Evolutionary conservation across 176 grass and related monocot species (phyloP), one percentile per base, ranked within the genome.

Genomic region (Phoenix roebelenii): DNA sequence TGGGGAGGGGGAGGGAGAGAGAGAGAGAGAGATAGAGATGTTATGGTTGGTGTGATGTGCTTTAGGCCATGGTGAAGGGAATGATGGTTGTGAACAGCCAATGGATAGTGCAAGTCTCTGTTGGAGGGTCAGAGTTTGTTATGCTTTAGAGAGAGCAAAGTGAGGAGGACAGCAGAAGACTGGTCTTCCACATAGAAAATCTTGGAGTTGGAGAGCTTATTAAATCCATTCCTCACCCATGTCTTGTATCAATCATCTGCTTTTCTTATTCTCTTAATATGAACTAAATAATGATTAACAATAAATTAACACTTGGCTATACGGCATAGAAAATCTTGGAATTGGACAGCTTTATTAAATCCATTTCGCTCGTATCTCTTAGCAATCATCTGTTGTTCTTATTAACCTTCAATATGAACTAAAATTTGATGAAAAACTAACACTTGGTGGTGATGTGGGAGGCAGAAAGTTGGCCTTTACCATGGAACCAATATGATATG

Each of bases 81-180:
- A 49, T 25, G 63, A 71, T 58, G 55, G 62, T 32, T 29, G 54
- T 73, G 67, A 68, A 51, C 61, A 86, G 68, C 60, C 7, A 44
- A 2, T 69, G 52, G 57, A 52, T 57, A 60, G 77, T 73, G 79
- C 73, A 61, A 54, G 75, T 83, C 72, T 72, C 69, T 78, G 79
- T 95, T 60, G 70, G 18, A 82, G 58, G 70, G 63, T 77, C 82
- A 78, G 72, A 85, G 67, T 63, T 52, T 49, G 65, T 68, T 66
- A 60, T 72, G 63, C 85, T 85, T 78, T 86, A 54, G 52, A 67
- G 68, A 54, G 79, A 66, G 76, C 79, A 73, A 28, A 71, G 72
- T 54, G 63, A 22, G 22, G 50, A n/a, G 20, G 35, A 9, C 9
- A 16, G 16, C 65, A 35, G 25, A 59, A 58, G 15, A n/a, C 49